Percentiles rank a stretch among this genome's conserved stretches.
Conservation (phyloP, 192 early-diverging fungal species). For the Podila horticola region DNA sequence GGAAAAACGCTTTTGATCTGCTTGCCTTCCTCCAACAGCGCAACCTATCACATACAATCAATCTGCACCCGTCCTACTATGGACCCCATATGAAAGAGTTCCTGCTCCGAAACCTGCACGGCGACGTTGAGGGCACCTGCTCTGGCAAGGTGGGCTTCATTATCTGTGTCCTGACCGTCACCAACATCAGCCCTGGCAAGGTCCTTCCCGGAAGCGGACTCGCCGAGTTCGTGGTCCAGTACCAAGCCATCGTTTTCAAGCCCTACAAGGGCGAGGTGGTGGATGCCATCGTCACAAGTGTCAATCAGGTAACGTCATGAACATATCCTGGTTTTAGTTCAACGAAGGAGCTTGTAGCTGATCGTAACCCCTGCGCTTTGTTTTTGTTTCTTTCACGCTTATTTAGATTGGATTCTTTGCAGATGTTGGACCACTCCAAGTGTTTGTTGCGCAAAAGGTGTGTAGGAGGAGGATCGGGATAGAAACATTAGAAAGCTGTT, state of each 20-base stretch:
- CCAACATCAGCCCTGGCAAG: conserved; percentile 85
- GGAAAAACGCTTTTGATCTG: not conserved
- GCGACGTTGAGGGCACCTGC: conserved; percentile 96
- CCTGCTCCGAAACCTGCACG: conserved; percentile 85
- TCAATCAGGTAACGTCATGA: conserved; percentile 77
- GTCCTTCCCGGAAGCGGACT: conserved; percentile 79
- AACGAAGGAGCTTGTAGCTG: not conserved
- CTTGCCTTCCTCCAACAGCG: conserved; percentile 62
- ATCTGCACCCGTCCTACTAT: conserved; percentile 93
- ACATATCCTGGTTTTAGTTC: not conserved
- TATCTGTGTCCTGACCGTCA: conserved; percentile 85
- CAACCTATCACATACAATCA: conserved; percentile 92
- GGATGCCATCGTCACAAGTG: conserved; percentile 88
- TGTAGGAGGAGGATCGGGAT: conserved; percentile 13
- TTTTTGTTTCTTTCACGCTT: not conserved
- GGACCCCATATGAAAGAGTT: conserved; percentile 81
- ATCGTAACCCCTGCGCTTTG: not conserved
- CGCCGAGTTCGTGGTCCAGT: conserved; percentile 91
- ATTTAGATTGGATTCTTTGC: conserved; percentile 90
- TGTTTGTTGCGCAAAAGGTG: conserved; percentile 89
- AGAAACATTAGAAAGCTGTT: not conserved
- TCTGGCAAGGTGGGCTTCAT: conserved; percentile 94
- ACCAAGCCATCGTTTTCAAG: conserved; percentile 97
- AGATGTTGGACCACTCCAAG: conserved; percentile 92
- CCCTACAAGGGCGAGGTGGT: conserved; percentile 97